phyloP scores from a whole-genome alignment of 768 basidiomycete species.

The Russula olivacea region DNA sequence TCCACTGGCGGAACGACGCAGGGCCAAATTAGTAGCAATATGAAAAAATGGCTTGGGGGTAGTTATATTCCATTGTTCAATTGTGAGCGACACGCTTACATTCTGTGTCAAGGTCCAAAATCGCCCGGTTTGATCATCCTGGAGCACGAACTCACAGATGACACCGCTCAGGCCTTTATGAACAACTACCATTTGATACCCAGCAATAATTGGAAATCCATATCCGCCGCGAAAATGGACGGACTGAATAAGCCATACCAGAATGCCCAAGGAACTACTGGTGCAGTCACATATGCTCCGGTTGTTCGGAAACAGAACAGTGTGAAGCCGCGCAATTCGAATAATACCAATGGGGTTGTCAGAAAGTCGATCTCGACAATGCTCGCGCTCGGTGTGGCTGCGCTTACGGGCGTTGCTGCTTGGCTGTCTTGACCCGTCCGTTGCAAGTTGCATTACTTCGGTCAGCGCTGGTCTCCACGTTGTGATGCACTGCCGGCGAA shows the following conservation, averaged over 20 bases:
- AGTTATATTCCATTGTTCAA: neutral
- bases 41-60: constrained; percentile 20
- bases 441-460: neutral
- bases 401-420: neutral
- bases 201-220: constrained; percentile 13
- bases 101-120: constrained; percentile 30
- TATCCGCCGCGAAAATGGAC: constrained; percentile 17
- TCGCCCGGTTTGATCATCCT: constrained; percentile 38
- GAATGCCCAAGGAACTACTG: constrained; percentile 15
- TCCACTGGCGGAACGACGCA: constrained; percentile 40
- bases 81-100: neutral
- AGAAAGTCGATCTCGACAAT: neutral
- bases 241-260: constrained; percentile 16
- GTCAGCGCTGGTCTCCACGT: neutral
- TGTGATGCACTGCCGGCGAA: neutral
- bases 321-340: neutral
- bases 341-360: neutral
- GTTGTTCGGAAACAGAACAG: neutral
- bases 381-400: neutral
- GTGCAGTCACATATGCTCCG: constrained; percentile 3
- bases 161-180: constrained; percentile 25
- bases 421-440: neutral
- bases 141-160: constrained; percentile 39
- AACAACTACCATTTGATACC: constrained; percentile 13
- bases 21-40: constrained; percentile 23